Conservation (phyloP, 441 rosid genomes). For the Breynia disticha region DNA sequence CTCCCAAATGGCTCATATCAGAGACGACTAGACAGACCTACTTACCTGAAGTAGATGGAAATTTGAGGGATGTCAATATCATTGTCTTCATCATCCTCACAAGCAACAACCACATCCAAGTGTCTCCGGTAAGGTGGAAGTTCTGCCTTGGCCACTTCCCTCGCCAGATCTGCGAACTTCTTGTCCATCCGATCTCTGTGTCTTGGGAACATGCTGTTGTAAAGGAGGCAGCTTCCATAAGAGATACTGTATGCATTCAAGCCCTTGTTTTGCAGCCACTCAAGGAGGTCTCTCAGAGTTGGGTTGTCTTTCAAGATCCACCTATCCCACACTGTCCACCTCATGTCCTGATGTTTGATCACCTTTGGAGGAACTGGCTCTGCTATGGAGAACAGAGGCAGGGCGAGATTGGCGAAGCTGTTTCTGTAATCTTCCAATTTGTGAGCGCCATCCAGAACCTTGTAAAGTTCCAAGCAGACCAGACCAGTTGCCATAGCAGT, state of each 20-base stretch:
- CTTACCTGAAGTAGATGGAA: slow-evolving; percentile 47
- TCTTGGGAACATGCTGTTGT: slow-evolving; percentile 65
- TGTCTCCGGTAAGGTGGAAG: slow-evolving; percentile 63
- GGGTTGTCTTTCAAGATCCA: slow-evolving; percentile 72
- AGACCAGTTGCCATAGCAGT: slow-evolving; percentile 97
- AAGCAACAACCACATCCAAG: slow-evolving; percentile 74
- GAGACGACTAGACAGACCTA: neutral
- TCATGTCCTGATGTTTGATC: slow-evolving; percentile 70
- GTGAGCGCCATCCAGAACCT: slow-evolving; percentile 72
- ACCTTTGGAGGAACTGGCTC: slow-evolving; percentile 87
- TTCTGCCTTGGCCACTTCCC: slow-evolving; percentile 79
- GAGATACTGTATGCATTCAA: slow-evolving; percentile 83
- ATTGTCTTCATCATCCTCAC: slow-evolving; percentile 89
- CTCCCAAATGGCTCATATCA: too few relatives aligned
- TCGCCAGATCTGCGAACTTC: slow-evolving; percentile 70
- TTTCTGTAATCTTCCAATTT: slow-evolving; percentile 80
- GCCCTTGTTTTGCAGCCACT: slow-evolving; percentile 73
- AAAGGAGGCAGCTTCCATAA: slow-evolving; percentile 70
- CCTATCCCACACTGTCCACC: slow-evolving; percentile 97
- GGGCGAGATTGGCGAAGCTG: slow-evolving; percentile 82
- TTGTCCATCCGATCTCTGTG: slow-evolving; percentile 83
- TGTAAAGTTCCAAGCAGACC: slow-evolving; percentile 87
- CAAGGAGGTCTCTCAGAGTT: slow-evolving; percentile 62
- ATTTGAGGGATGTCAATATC: slow-evolving; percentile 78
- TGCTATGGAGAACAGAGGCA: slow-evolving; percentile 87